Base-by-base conservation (phyloP, 805 yeast genomes). In the Lipomyces chichibuensis region DNA sequence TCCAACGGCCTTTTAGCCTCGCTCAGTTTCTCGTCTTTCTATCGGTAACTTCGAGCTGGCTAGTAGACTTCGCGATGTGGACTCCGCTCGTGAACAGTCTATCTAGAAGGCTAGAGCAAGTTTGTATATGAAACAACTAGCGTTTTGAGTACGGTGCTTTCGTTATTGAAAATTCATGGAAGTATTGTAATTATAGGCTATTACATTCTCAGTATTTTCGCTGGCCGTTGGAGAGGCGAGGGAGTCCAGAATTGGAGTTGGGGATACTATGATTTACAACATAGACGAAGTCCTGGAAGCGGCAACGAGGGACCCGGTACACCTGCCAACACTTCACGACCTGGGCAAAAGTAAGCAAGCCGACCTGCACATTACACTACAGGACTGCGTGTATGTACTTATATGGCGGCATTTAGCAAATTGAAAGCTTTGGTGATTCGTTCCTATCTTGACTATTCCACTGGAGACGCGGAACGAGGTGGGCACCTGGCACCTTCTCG, bases 131-230 rank as follows among this genome's bases (percentile, higher is more conserved):
- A 39, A 43, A 2, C 20, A 43, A 43, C 49, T 52, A 37, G 60
- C 60, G 23, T 62, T 58, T 62, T 62, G 65, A 62, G 65, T 62
- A 62, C 65, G 65, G 43, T 54, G 51, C 60, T 54, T 53, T 54
- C 53, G 29, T 8, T 20, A 23, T 17, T 27, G n/a, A 23, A 11
- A 7, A 13, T 3, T n/a, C 37, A 39, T 61, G 64, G 65, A 51
- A 49, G 59, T n/a, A 32, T 35, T 62, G 65, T 62, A 62, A 62
- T 62, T 62, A 58, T 62, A 58, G 37, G 65, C 65, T 46, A 27
- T 20, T 14, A 62, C 62, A 62, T 46, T 32, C 5, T 11, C 14
- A 3, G 14, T 5, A 37, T 14, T 23, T 52, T 52, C 17, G 55
- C 29, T 23, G n/a, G 8, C 25, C 23, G 29, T 43, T n/a, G 49